phyloP scores from a whole-genome alignment of 768 basidiomycete species.

The Russula lepida region DNA sequence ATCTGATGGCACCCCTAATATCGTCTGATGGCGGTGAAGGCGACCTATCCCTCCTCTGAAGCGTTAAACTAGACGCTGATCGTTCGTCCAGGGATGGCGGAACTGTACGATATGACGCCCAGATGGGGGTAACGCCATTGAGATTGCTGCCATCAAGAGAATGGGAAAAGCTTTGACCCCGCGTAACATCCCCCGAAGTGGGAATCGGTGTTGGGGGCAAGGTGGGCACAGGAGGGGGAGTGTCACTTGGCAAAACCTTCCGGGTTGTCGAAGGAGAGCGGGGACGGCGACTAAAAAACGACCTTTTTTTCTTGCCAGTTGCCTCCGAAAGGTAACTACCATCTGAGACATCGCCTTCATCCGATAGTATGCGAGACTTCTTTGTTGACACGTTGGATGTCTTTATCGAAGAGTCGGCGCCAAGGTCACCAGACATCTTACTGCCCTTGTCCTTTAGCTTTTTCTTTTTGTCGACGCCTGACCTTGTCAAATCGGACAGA shows the following conservation, averaged over 20 bases:
- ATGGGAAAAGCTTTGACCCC: not conserved
- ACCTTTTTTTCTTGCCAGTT: conserved; percentile 25
- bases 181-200: conserved; percentile 3
- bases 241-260: not conserved
- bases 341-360: conserved; percentile 26
- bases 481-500: conserved; percentile 19
- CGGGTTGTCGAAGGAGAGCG: conserved; percentile 14
- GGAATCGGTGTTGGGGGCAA: conserved; percentile 3
- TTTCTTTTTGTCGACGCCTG: conserved; percentile 18
- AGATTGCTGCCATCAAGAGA: not conserved
- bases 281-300: conserved; percentile 20
- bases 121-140: not conserved
- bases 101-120: not conserved
- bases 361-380: conserved; percentile 11
- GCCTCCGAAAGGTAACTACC: conserved; percentile 28
- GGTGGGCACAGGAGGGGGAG: conserved; percentile 13
- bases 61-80: not conserved
- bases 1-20: not conserved
- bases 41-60: not conserved
- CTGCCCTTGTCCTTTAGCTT: conserved; percentile 13
- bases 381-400: conserved; percentile 12
- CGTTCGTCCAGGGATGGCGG: not conserved
- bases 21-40: not conserved
- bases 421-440: conserved; percentile 14
- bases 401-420: not conserved